A percentile compares a stretch with the other conserved stretches of the same genome.
phyloP scores from a whole-genome alignment of 768 basidiomycete genomes.

The Psilocybe cubensis region DNA sequence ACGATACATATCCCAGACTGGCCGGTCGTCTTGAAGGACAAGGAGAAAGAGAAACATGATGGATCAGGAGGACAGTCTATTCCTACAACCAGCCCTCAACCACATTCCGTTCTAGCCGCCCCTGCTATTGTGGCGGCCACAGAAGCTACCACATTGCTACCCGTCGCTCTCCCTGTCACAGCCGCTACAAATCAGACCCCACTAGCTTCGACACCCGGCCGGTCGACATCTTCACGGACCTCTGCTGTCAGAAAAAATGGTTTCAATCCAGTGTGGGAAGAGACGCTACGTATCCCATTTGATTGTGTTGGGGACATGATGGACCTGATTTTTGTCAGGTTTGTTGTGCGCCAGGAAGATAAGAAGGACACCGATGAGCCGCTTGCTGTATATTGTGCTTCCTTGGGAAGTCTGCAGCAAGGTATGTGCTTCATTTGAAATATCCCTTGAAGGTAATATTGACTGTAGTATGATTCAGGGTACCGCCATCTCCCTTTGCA shows the following conservation, averaged over 20 bases:
- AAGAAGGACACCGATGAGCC: slow-evolving; percentile 46
- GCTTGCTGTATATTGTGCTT: slow-evolving; percentile 74
- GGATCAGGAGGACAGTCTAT: too few species aligned
- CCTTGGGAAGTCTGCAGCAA: slow-evolving; percentile 70
- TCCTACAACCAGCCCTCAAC: too few species aligned
- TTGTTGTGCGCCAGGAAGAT: slow-evolving; percentile 73
- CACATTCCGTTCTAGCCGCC: not conserved
- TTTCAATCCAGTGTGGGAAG: slow-evolving; percentile 91
- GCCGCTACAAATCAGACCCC: slow-evolving; percentile 12
- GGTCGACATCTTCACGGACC: slow-evolving; percentile 58
- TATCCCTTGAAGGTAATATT: not conserved
- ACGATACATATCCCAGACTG: slow-evolving; percentile 79
- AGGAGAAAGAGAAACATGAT: slow-evolving; percentile 7
- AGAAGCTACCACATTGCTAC: not conserved
- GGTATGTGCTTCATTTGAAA: slow-evolving; percentile 46
- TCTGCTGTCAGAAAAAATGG: slow-evolving; percentile 80
- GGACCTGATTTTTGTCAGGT: slow-evolving; percentile 83
- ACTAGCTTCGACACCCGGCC: slow-evolving; percentile 34
- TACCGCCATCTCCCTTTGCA: slow-evolving; percentile 91
- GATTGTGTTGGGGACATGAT: slow-evolving; percentile 70
- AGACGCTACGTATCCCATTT: slow-evolving; percentile 72
- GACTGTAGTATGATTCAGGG: slow-evolving; percentile 45
- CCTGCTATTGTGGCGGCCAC: not conserved
- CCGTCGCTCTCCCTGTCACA: not conserved
- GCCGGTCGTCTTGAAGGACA: slow-evolving; percentile 36